Evolutionary conservation across 179 eudicot species (phyloP), one percentile per base, ranked within the genome.

Genomic region (Heliamphora ciliata): DNA sequence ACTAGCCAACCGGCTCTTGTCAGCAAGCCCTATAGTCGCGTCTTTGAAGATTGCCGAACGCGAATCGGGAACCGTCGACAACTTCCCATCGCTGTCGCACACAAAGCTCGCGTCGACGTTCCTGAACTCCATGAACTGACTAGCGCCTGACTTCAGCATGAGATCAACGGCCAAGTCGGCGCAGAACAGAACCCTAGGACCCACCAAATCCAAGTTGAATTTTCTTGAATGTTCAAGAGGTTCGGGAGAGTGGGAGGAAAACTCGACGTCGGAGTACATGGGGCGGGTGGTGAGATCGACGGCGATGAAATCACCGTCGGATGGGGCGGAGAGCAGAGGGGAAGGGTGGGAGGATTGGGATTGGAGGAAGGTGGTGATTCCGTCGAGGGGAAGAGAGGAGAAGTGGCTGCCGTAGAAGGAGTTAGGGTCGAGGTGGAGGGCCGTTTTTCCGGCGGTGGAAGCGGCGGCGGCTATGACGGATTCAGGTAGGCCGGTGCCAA

Each of bases 341-440:
- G 80, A 81, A 44, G 7, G 56, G 56, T 1, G 68, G 64, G 81
- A 65, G 82, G 86, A 84, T 56, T 86, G 84, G 52, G 88, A 70
- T 67, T 78, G 86, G 78, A 92, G 85, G 81, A 85, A 88, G 80
- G 91, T 80, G 67, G 87, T 61, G 66, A 92, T 79, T 17, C 90
- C 91, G 61, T 86, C 70, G 76, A 89, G 87, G 56, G 92, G 85
- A 78, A 91, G 91, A 78, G 95, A 89, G 75, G 98, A 77, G 89
- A 87, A 92, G 84, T 88, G 94, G 76, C 86, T 78, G 79, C 98
- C 98, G 83, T 95, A 95, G 86, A 86, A 92, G 76, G 97, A 87
- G 88, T 90, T 93, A 10, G 97, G 93, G 81, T 95, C 98, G 71
- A 95, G 90, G 84, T 93, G 98, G 86, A 95, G 98, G 88, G 93